Conservation (phyloP, 352 stramenopile genomes). For the Nothophytophthora sp. region DNA sequence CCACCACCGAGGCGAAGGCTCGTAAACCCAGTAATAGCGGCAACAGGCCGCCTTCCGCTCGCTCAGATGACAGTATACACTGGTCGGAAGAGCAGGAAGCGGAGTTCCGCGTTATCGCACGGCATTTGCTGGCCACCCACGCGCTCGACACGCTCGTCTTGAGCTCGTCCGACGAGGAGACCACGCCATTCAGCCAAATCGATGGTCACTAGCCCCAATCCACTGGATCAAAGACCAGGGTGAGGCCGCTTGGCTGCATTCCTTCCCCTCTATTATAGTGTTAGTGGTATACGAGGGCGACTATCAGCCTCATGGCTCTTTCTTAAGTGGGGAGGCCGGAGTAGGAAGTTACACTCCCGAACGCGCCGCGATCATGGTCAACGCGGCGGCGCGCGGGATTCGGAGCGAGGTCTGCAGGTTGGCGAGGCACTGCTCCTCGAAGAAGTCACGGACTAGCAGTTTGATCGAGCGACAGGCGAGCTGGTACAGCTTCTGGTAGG, state of each 20-base stretch:
- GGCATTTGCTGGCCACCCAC: constrained; percentile 26
- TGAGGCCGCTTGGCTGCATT: too few relatives aligned
- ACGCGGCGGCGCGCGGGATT: constrained; percentile 60
- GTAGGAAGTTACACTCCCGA: constrained; percentile 21
- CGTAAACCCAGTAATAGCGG: too few relatives aligned
- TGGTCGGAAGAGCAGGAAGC: constrained; percentile 27
- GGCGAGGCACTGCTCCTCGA: constrained; percentile 76
- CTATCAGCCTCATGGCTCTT: too few relatives aligned
- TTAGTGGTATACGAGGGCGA: constrained; percentile 22
- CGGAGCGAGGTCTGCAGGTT: constrained; percentile 72
- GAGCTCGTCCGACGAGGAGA: constrained; percentile 37
- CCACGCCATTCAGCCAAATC: too few relatives aligned
- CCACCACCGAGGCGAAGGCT: too few relatives aligned
- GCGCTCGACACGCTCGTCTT: constrained; percentile 26
- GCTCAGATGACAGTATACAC: not conserved
- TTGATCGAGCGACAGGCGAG: constrained; percentile 72
- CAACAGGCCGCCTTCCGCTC: too few relatives aligned
- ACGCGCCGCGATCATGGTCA: constrained; percentile 52
- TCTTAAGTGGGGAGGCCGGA: too few relatives aligned
- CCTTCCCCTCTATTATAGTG: constrained; percentile 1
- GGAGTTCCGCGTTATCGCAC: constrained; percentile 42
- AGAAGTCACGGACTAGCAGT: constrained; percentile 71
- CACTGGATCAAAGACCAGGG: too few relatives aligned
- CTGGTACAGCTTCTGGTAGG: constrained; percentile 78
- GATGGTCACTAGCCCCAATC: too few relatives aligned